These are phyloP conservation scores for Omphalotus olearius DNA, from an alignment of 1,284 basidiomycete species.

Conservation along the genomic window DNA sequence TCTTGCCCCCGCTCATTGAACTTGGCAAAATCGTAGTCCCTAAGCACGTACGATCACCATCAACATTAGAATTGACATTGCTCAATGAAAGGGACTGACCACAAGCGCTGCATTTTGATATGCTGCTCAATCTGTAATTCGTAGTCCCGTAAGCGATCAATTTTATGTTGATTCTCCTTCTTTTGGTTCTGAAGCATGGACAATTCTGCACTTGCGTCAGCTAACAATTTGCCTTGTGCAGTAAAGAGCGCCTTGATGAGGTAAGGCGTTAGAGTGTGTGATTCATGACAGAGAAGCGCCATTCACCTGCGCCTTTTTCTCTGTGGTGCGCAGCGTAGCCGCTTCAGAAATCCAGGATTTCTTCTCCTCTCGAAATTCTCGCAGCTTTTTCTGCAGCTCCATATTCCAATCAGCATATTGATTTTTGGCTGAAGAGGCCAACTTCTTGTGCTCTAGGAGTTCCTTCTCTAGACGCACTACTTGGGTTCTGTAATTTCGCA, in stretches of 20 bases:
- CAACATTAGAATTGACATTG: not conserved
- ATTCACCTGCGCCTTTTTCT: conserved; percentile 59
- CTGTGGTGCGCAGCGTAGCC: conserved; percentile 54
- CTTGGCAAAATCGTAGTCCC: conserved; percentile 69
- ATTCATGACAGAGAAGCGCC: not conserved
- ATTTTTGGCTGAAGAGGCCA: conserved; percentile 58
- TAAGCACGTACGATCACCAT: conserved; percentile 25
- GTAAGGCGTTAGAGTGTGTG: not conserved
- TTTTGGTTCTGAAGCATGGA: conserved; percentile 60
- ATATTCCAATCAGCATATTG: conserved; percentile 72
- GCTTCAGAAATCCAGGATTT: conserved; percentile 61
- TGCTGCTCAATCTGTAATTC: conserved; percentile 72
- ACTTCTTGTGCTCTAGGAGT: conserved; percentile 59
- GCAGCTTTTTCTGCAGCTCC: conserved; percentile 63
- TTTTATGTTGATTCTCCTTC: conserved; percentile 70
- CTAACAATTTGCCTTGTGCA: conserved; percentile 64
- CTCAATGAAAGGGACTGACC: conserved; percentile 40
- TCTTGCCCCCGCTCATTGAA: conserved; percentile 62
- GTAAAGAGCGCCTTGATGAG: conserved; percentile 53
- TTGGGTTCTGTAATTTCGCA: conserved; percentile 66
- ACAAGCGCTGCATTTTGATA: conserved; percentile 62
- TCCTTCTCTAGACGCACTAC: conserved; percentile 59
- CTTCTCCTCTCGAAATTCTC: conserved; percentile 64
- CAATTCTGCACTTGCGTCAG: conserved; percentile 53
- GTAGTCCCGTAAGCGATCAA: conserved; percentile 68